Evolutionary conservation across 2,329 filamentous ascomycete species (phyloP).

Genomic region (Exophiala calicioides): DNA sequence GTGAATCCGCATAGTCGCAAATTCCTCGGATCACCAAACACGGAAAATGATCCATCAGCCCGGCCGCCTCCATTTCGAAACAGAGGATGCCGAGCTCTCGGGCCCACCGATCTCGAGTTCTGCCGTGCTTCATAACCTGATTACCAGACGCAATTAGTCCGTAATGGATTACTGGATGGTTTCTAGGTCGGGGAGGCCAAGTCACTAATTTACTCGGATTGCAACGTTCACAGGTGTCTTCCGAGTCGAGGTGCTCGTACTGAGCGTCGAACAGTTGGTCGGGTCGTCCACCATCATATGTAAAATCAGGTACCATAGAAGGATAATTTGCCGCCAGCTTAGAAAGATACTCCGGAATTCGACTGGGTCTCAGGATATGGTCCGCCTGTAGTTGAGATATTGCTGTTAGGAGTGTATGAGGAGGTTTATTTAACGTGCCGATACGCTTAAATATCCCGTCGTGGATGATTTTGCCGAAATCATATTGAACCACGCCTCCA

Average conservation of each 20-base stretch:
- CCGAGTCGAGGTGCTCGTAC: not conserved
- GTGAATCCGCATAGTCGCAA: conserved; percentile 28
- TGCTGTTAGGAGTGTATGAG: conserved; percentile 25
- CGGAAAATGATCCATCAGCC: conserved; percentile 24
- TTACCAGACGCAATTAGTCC: conserved; percentile 34
- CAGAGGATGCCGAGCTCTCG: not conserved
- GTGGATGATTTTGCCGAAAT: conserved; percentile 20
- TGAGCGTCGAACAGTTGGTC: not conserved
- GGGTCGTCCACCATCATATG: not conserved
- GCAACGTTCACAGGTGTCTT: not conserved
- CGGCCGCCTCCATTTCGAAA: conserved; percentile 1
- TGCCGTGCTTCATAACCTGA: conserved; percentile 30
- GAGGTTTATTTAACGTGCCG: conserved; percentile 27
- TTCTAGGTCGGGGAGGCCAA: conserved; percentile 4
- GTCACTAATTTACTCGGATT: not conserved
- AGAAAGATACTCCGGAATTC: not conserved
- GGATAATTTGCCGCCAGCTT: not conserved
- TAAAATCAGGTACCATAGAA: not conserved
- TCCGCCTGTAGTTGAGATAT: not conserved
- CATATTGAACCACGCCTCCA: conserved; percentile 32
- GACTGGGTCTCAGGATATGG: not conserved
- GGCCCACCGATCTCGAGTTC: conserved; percentile 11
- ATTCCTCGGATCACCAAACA: conserved; percentile 29
- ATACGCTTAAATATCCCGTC: conserved; percentile 30
- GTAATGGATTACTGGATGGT: conserved; percentile 29